phyloP scores from a whole-genome alignment of 2,329 filamentous ascomycete species.

The Alternaria rosae region DNA sequence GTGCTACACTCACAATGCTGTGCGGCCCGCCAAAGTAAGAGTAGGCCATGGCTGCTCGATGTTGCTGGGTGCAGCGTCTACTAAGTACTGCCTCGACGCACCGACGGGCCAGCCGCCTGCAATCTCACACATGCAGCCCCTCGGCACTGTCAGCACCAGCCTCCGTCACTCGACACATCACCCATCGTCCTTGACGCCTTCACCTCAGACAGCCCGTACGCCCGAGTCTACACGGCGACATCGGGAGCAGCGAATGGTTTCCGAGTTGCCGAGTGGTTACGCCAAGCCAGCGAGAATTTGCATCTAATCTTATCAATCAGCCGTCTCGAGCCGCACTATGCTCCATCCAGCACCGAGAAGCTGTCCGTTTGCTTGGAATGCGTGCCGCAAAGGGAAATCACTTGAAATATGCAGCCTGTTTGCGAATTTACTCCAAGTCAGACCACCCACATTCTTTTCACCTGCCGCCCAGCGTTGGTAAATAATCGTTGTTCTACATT shows the following conservation, averaged over 20 bases:
- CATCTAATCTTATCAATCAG: conserved; percentile 10
- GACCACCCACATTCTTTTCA: not conserved
- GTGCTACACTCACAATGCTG: conserved; percentile 42
- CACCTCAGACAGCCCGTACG: not conserved
- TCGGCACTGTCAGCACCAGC: not conserved
- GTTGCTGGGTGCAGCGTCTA: conserved; percentile 3
- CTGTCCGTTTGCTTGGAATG: not conserved
- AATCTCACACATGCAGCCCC: not conserved
- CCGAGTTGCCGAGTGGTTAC: not conserved
- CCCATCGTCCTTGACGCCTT: not conserved
- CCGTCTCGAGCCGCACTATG: not conserved
- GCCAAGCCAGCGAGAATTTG: conserved; percentile 2
- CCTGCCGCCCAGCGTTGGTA: not conserved
- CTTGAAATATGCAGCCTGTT: not conserved
- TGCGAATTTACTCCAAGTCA: not conserved
- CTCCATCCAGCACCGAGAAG: not conserved
- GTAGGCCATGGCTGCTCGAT: conserved; percentile 60
- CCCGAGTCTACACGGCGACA: not conserved
- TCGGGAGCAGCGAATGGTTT: not conserved
- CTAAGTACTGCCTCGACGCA: not conserved
- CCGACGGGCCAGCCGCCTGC: too few relatives aligned
- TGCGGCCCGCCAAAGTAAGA: conserved; percentile 57
- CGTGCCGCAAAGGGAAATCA: not conserved
- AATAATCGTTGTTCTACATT: not conserved
- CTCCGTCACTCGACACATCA: not conserved